Evolutionary conservation across 2,329 filamentous ascomycete species (phyloP), one percentile per base, ranked within the genome.

Genomic region (Xylaria polymorpha): DNA sequence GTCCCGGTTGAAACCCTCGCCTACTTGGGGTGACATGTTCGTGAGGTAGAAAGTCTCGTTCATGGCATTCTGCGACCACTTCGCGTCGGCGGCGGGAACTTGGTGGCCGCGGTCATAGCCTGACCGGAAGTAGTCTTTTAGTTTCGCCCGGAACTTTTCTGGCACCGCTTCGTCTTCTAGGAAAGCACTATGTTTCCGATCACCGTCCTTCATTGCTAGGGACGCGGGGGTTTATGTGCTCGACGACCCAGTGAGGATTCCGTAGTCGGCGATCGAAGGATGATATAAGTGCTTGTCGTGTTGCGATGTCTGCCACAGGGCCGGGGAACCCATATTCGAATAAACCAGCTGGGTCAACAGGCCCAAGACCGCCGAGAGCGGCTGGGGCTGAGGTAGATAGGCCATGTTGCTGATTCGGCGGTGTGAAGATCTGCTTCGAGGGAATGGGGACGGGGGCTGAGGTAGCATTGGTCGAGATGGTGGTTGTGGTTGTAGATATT

Each of bases 21-120:
- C 96, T 37, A 99, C 96, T 83, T 99, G 96, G 39, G 96, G 96
- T 79, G 94, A 97, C 94, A 99, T 99, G 84, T 99, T 99, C 79
- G 88, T 91, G 65, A 99, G 87, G 77, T 89, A 91, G 79, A 99
- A 99, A 2, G 96, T 99, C 67, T 93, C 93, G 82, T 99, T 90
- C 94, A 99, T 97, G 72, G 96, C 94, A 43, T 88, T 81, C 82
- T 99, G 96, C 71, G 90, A 93, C 94, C 96, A 99, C 83, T 97
- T 97, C 66, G 92, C 93, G 82, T 99, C 96, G 48, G 96, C 96
- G 6, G 96, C 96, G 10, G 96, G 96, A 10, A 98, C 95, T 83
- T 99, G 96, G 83, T 99, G 96, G 70, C 96, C 96, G 44, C 96
- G 89, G 81, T 99, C 96, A 81, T 97, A 99, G 76, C 96, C 96